These are phyloP conservation scores for Carpinus fangiana DNA, from an alignment of 306 rosid genomes.

Conservation along the genomic window DNA sequence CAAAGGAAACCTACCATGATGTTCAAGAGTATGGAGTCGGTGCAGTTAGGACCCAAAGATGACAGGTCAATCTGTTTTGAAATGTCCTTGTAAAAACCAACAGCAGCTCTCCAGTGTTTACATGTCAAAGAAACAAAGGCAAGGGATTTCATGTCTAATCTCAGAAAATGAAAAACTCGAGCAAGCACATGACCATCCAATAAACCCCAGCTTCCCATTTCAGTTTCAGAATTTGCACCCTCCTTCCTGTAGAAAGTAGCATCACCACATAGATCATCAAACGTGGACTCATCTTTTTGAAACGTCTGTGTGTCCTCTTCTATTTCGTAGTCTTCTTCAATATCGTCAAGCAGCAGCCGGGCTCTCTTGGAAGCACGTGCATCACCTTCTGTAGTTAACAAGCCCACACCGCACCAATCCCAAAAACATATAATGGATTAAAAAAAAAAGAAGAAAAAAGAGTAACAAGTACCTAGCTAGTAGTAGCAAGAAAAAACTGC, in stretches of 20 bases:
- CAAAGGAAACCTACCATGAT: conserved; percentile 64
- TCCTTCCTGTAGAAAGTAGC: conserved; percentile 47
- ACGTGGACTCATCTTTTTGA: conserved; percentile 55
- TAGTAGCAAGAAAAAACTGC: not conserved
- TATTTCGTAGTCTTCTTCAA: conserved; percentile 67
- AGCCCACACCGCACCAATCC: conserved; percentile 35
- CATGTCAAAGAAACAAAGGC: conserved; percentile 76
- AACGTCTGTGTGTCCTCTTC: conserved; percentile 49
- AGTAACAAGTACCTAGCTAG: not conserved
- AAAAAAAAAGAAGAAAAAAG: not conserved
- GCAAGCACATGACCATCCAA: conserved; percentile 77
- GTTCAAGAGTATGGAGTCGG: conserved; percentile 60
- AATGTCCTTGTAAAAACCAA: conserved; percentile 65
- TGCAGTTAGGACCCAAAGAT: conserved; percentile 74
- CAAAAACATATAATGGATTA: conserved; percentile 8
- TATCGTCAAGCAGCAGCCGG: conserved; percentile 62
- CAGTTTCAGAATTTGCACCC: conserved; percentile 44
- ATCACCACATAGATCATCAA: conserved; percentile 77
- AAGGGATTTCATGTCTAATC: conserved; percentile 79
- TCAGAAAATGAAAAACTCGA: conserved; percentile 73
- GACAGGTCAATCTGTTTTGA: conserved; percentile 79
- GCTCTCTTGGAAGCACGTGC: conserved; percentile 73
- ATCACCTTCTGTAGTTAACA: conserved; percentile 62
- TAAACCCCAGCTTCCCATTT: conserved; percentile 66
- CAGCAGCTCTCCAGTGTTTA: conserved; percentile 85